Evolutionary conservation across 345 rosid genomes (phyloP), one percentile per base, ranked within the genome.

Genomic region (Eucalyptus tenuipes): DNA sequence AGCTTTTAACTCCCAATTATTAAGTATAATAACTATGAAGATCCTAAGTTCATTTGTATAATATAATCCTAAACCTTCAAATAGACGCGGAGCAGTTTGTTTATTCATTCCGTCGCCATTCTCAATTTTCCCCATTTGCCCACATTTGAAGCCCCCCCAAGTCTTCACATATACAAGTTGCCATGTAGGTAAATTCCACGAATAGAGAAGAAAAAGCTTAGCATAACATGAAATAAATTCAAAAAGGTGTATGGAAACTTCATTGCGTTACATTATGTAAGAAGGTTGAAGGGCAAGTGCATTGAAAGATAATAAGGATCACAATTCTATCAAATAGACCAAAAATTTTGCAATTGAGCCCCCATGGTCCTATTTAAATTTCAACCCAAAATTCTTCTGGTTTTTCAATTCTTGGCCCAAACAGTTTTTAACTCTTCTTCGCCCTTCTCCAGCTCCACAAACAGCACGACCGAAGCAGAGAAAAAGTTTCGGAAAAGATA

Each of bases 81-180:
- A n/a, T 64, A 31, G 6, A 15, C 2, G 5, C 4, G 1, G 1
- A 66, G 20, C 20, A 33, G 2, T 31, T 66, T n/a, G 22, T 66
- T 2, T 33, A 64, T 1, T n/a, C 40, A 66, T 66, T 66, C 10
- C 0, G 0, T 66, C 3, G 3, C 40, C 40, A 7, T 31, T 7
- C 6, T 16, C 11, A 5, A 66, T 66, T 31, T 66, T 66, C 18
- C 5, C 79, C 22, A 7, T 8, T 66, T 66, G 79, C 40, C 22
- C 16, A 66, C 79, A 31, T 31, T 31, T 66, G 0, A 66, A 14
- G 40, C 20, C 57, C 2, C 2, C 25, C 2, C 10, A 1, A 18
- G 10, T 52, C 25, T 52, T 52, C 25, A 52, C 10, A 52, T 52
- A 3, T 18, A 18, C 10, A 7, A 52, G 57, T 52, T 52, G 57